Evolutionary conservation across 345 rosid species (phyloP), one percentile per base, ranked within the genome.

Genomic region (Rhodamnia rubescens): DNA sequence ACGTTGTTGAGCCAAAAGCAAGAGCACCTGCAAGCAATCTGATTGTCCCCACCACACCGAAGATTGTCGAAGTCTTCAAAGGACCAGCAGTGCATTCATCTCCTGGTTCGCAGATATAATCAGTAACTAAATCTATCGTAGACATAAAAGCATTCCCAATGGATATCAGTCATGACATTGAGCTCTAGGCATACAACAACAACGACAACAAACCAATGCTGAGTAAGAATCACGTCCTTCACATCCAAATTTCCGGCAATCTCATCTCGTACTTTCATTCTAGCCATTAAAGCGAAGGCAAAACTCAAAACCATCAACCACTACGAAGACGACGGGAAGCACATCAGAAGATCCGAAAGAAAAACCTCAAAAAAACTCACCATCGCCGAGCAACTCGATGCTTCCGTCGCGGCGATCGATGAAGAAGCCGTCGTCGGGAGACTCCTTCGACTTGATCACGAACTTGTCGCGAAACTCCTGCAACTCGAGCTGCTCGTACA

Each of bases 21-120:
- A 6, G 56, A 12, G 52, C 88, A 97, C 99, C 99, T 88, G 98
- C 96, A 55, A 95, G 88, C 86, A 97, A 91, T 87, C 96, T 90
- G 89, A 97, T 97, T 61, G 96, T 93, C 87, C 98, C 99, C 53
- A 90, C 98, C 15, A 97, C 96, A 3, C 99, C 99, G 57, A 92
- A 94, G 69, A 97, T 92, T 61, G 87, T 91, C 52, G 95, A 92
- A 50, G 91, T 89, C 90, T 81, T 93, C 27, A 85, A 86, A 12
- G 93, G 94, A 83, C 75, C 87, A 51, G 81, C 95, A 27, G 92
- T 86, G 90, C 83, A 82, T 40, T 80, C 80, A 36, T 83, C 93
- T 84, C 91, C 98, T 94, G 64, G 49, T 61, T n/a, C 54, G 6
- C 83, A 42, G 47, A 55, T n/a, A 40, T 16, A 26, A 85, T 55